Evolutionary conservation across 2,329 filamentous ascomycete species (phyloP).

Genomic region (Clonostachys chloroleuca): DNA sequence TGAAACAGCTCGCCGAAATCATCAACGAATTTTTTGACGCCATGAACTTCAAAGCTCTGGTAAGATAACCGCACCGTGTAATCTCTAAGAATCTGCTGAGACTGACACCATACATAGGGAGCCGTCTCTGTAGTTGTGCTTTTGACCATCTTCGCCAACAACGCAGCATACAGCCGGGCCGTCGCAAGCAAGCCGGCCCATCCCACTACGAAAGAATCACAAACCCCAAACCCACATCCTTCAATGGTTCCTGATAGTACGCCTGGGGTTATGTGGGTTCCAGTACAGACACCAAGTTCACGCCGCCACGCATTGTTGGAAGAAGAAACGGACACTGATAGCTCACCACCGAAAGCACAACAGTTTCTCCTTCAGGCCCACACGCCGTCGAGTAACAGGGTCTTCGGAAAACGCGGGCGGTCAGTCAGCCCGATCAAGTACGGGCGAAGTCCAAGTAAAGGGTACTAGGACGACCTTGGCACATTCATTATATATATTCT

Average conservation of each 20-base stretch:
- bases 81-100: neutral
- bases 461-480: conserved; percentile 12
- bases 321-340: conserved; percentile 48
- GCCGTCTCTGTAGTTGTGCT: conserved; percentile 47
- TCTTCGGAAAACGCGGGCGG: conserved; percentile 35
- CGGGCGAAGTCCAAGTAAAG: conserved; percentile 30
- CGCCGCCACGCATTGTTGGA: conserved; percentile 35
- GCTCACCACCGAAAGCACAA: conserved; percentile 35
- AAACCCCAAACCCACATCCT: conserved; percentile 5
- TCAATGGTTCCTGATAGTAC: conserved; percentile 9
- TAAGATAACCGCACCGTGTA: conserved; percentile 23
- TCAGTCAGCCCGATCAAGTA: conserved; percentile 43
- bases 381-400: conserved; percentile 19
- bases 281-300: conserved; percentile 41
- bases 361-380: conserved; percentile 35
- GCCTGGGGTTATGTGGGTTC: conserved; percentile 38
- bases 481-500: no score
- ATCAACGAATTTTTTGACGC: conserved; percentile 91
- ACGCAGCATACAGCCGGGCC: conserved; percentile 33
- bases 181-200: conserved; percentile 1
- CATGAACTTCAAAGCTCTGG: conserved; percentile 76
- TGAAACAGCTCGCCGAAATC: conserved; percentile 85
- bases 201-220: neutral
- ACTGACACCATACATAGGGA: conserved; percentile 26
- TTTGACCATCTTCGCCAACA: conserved; percentile 44